These are phyloP conservation scores for Cantharellus anzutake DNA, from an alignment of 768 basidiomycete genomes.

Conservation along the genomic window DNA sequence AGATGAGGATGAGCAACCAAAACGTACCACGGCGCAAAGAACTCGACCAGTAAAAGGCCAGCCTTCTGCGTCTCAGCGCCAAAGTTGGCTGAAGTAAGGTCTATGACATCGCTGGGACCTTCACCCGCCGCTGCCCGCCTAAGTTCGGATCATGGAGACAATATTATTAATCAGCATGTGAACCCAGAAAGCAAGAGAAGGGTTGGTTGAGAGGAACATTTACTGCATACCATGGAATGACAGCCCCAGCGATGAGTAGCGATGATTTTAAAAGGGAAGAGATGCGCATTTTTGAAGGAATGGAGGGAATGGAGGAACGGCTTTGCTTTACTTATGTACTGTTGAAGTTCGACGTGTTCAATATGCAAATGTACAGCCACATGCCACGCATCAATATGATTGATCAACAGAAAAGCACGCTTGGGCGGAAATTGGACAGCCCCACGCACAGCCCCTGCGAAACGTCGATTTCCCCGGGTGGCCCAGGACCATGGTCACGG, in stretches of 20 bases:
- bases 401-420: too few species aligned
- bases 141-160: background rate
- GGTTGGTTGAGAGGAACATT: background rate
- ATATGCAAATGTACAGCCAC: too few species aligned
- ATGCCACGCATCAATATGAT: too few species aligned
- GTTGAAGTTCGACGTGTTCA: too few species aligned
- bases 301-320: background rate
- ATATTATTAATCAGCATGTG: background rate
- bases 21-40: constrained; percentile 70
- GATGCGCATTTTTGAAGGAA: constrained; percentile 4
- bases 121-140: constrained; percentile 13
- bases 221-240: constrained; percentile 12
- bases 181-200: background rate
- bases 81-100: constrained; percentile 51
- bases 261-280: constrained; percentile 5
- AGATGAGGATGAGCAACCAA: background rate
- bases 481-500: too few species aligned
- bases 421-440: too few species aligned
- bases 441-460: too few species aligned
- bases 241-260: constrained; percentile 7
- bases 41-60: constrained; percentile 76
- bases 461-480: too few species aligned
- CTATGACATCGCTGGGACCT: constrained; percentile 53
- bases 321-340: background rate
- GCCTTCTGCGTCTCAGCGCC: constrained; percentile 43